Base-by-base conservation (phyloP, 176 grass and related monocot species). In the Aegilops speltoides region DNA sequence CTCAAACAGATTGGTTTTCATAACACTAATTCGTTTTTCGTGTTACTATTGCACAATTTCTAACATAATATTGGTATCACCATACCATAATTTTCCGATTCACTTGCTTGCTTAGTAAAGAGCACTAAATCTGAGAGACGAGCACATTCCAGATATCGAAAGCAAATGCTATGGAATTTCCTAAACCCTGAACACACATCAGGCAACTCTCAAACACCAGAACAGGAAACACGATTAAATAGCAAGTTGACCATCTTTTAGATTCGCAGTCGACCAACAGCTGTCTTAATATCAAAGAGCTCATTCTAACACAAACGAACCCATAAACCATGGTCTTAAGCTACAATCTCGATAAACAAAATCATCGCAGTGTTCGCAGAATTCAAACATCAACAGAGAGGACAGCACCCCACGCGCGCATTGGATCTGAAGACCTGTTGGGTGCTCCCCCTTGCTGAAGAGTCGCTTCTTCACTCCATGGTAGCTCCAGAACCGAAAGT, bases 401-500 rank as follows among this genome's bases (percentile, higher is more conserved):
- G 38, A 52, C 6, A 59, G 56, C 16, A 19, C 54, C 83, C 50
- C 6, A 9, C 54, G 23, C 20, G 6, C 5, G 19, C 62, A 20
- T 78, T 71, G 83, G 52, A 70, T 40, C n/a, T 62, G 62, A 14
- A 40, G 63, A 45, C 40, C 37, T 43, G 8, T 33, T 25, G 32
- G 69, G 32, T 57, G 8, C 20, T 23, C 29, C 29, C 2, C 2
- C 10, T 6, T 48, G 36, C 22, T 26, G 28, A 70, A 69, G 32
- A 3, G 33, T 87, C 64, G 93, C 89, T 98, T 93, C 91, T 89
- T 91, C 84, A 98, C 89, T 98, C 95, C 95, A 90, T 89, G 6
- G 93, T 76, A 36, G 87, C 80, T 6, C 89, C 89, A 24, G 89
- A 73, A 32, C 91, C 89, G 3, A 89, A 91, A 22, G 89, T 77